Conservation (phyloP, 2,329 filamentous ascomycete genomes). For the Rosellinia necatrix region DNA sequence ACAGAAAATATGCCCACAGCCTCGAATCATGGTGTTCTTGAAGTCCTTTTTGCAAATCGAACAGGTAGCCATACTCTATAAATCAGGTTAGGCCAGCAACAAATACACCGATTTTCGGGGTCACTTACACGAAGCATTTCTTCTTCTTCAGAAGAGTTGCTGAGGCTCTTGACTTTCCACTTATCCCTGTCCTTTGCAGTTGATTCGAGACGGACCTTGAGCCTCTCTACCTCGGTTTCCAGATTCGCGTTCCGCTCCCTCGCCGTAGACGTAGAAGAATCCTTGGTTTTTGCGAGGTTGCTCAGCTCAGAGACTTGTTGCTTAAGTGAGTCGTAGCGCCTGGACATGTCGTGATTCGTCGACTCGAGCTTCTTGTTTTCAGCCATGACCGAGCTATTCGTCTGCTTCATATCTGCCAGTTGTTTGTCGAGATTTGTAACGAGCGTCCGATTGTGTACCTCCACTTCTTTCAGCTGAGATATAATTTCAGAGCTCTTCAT, state of each 20-base stretch:
- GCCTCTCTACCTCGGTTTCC: constrained; percentile 78
- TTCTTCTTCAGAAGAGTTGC: constrained; percentile 80
- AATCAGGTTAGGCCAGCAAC: constrained; percentile 40
- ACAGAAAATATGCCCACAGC: constrained; percentile 95
- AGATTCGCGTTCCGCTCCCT: constrained; percentile 64
- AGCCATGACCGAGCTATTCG: constrained; percentile 69
- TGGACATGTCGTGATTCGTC: constrained; percentile 69
- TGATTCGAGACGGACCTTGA: constrained; percentile 77
- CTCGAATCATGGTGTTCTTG: constrained; percentile 92
- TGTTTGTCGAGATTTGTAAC: constrained; percentile 91
- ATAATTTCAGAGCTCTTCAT: constrained; percentile 93
- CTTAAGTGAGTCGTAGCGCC: constrained; percentile 72
- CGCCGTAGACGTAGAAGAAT: constrained; percentile 58
- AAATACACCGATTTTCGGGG: not conserved
- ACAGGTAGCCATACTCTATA: constrained; percentile 77
- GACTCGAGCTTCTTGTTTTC: constrained; percentile 79
- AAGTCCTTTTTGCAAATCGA: constrained; percentile 91
- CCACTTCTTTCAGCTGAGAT: constrained; percentile 87
- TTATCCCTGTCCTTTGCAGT: constrained; percentile 81
- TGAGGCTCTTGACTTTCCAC: constrained; percentile 82
- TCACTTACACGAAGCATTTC: constrained; percentile 81
- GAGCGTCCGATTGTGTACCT: constrained; percentile 74
- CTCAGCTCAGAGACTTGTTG: constrained; percentile 79
- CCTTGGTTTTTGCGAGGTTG: constrained; percentile 74
- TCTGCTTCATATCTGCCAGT: constrained; percentile 78